phyloP scores from a whole-genome alignment of 352 stramenopile species.

The Pythium angustatum region DNA sequence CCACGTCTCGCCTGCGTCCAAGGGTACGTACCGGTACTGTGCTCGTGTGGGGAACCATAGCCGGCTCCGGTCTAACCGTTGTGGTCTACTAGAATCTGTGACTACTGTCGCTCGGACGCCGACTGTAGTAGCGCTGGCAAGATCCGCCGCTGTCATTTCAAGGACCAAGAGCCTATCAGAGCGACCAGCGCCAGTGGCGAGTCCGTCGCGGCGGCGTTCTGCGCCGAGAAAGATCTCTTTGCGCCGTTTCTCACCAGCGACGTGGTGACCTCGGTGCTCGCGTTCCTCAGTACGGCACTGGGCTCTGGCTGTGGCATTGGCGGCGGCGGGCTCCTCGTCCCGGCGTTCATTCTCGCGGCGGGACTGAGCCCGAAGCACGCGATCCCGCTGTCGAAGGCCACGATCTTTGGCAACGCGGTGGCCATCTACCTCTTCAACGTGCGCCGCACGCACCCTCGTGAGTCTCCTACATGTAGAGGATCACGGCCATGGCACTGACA shows the following conservation, averaged over 20 bases:
- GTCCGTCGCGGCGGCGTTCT: constrained; percentile 49
- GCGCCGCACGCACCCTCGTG: constrained; percentile 86
- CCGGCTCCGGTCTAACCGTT: too few species aligned
- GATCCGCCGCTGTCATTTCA: constrained; percentile 62
- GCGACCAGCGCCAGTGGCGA: constrained; percentile 36
- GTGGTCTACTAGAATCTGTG: constrained; percentile 49
- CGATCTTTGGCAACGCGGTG: constrained; percentile 90
- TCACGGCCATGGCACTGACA: too few species aligned
- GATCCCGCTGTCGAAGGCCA: constrained; percentile 95
- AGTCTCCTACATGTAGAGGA: too few species aligned
- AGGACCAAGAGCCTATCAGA: constrained; percentile 26
- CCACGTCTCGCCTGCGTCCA: constrained; percentile 68
- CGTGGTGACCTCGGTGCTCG: constrained; percentile 60
- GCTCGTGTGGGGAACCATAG: not conserved
- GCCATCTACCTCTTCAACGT: constrained; percentile 93
- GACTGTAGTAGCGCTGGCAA: constrained; percentile 58
- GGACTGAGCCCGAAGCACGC: constrained; percentile 89
- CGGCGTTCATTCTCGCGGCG: constrained; percentile 96
- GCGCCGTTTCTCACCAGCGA: constrained; percentile 72
- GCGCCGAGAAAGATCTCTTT: constrained; percentile 84
- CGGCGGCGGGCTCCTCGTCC: constrained; percentile 93
- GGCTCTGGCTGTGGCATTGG: constrained; percentile 88
- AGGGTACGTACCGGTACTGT: constrained; percentile 43
- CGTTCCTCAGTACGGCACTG: constrained; percentile 86
- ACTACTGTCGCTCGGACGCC: constrained; percentile 53